phyloP scores from a whole-genome alignment of 306 rosid genomes.

The cucumber (Cucumis sativus) region DNA sequence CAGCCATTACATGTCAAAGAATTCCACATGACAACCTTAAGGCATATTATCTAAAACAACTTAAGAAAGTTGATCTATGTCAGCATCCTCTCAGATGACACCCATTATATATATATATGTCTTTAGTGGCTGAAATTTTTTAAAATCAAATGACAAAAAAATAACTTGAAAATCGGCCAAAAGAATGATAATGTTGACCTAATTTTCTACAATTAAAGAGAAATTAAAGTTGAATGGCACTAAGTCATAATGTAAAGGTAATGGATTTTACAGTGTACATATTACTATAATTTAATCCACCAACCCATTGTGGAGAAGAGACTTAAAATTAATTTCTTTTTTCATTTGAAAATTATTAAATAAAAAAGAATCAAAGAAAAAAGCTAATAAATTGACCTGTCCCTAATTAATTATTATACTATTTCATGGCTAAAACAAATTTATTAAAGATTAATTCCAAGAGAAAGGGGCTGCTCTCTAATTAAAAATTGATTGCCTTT shows the following conservation, averaged over 20 bases:
- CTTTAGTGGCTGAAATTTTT: neutral
- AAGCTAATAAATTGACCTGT: neutral
- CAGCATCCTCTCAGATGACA: conserved; percentile 3
- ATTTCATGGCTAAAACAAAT: neutral
- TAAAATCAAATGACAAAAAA: neutral
- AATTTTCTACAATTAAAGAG: neutral
- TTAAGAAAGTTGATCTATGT: neutral
- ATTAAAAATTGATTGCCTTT: neutral
- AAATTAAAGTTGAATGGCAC: neutral
- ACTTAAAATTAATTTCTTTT: neutral
- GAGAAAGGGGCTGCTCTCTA: neutral
- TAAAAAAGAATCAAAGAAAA: neutral
- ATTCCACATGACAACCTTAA: neutral
- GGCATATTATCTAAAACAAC: neutral
- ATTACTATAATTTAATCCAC: neutral
- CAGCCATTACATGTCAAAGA: neutral
- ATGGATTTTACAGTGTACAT: conserved; percentile 8
- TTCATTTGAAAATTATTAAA: neutral
- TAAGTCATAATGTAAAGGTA: neutral
- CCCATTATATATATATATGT: neutral
- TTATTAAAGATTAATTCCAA: neutral
- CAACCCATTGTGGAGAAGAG: conserved; percentile 2
- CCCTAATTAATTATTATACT: neutral
- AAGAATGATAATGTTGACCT: conserved; percentile 3
- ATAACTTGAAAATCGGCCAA: neutral